Percentiles rank a stretch among this genome's conserved stretches.
These are phyloP conservation scores for Yarrowia sp. DNA, from an alignment of 805 yeast genomes.

Conservation along the genomic window DNA sequence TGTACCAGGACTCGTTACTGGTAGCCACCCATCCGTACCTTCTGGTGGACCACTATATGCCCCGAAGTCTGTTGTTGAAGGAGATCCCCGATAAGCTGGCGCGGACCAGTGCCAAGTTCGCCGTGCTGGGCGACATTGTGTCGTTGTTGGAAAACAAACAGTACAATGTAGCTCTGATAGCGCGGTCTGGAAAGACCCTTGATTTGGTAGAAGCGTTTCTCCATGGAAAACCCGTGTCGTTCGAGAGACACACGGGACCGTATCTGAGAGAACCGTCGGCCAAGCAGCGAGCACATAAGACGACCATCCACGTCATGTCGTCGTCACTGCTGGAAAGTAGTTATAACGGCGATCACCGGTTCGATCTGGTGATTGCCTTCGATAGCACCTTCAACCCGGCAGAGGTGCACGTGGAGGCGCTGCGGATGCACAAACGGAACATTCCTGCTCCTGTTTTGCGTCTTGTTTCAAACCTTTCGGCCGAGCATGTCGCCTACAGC, in stretches of 20 bases:
- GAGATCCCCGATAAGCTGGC: conserved; percentile 74
- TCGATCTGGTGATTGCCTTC: conserved; percentile 66
- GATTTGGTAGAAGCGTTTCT: conserved; percentile 81
- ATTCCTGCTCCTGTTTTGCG: conserved; percentile 69
- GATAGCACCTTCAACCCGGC: conserved; percentile 65
- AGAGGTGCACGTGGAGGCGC: conserved; percentile 49
- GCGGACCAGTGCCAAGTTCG: conserved; percentile 82
- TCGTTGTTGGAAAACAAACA: conserved; percentile 57
- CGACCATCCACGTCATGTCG: conserved; percentile 57
- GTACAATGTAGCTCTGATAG: conserved; percentile 70
- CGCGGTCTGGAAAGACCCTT: conserved; percentile 69
- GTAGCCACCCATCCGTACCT: conserved; percentile 91
- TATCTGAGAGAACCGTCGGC: conserved; percentile 59
- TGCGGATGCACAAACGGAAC: conserved; percentile 45
- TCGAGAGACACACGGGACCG: conserved; percentile 72
- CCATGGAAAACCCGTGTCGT: conserved; percentile 71
- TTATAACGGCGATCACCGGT: conserved; percentile 45
- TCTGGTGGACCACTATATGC: conserved; percentile 82
- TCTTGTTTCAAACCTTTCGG: conserved; percentile 76
- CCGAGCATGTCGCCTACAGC: conserved; percentile 76
- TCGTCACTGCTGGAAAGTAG: conserved; percentile 48
- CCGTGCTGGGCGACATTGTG: conserved; percentile 68
- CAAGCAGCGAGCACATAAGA: conserved; percentile 41
- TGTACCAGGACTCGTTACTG: conserved; percentile 75
- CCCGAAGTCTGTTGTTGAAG: conserved; percentile 73